A percentile compares a stretch with the other conserved stretches of the same genome.
These are phyloP conservation scores for Saccharomycopsis olivae DNA, from an alignment of 805 yeast genomes.

Conservation along the genomic window DNA sequence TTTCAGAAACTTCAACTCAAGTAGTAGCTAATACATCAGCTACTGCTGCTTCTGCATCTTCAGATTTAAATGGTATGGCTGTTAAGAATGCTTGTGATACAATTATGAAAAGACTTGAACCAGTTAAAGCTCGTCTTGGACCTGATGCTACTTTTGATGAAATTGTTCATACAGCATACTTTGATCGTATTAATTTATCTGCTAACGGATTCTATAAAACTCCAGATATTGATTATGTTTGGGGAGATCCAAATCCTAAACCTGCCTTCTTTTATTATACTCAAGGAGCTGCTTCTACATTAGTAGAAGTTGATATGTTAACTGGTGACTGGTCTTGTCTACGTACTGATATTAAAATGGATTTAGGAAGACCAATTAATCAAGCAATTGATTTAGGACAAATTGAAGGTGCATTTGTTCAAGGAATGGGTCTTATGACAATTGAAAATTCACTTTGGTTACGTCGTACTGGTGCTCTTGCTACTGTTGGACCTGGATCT, in stretches of 20 bases:
- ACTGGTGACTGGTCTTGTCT: conserved; percentile 39
- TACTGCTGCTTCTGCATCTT: conserved; percentile 38
- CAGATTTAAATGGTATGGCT: conserved; percentile 40
- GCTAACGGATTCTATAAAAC: conserved; percentile 42
- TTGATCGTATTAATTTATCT: conserved; percentile 33
- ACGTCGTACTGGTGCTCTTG: conserved; percentile 29
- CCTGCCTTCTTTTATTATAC: conserved; percentile 39
- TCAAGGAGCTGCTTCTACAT: conserved; percentile 33
- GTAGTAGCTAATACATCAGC: conserved; percentile 38
- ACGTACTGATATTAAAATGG: conserved; percentile 36
- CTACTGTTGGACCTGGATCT: conserved; percentile 39
- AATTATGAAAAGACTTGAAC: conserved; percentile 31
- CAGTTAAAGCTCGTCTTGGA: conserved; percentile 28
- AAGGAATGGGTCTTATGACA: conserved; percentile 40
- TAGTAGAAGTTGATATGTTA: conserved; percentile 36
- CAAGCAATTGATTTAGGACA: conserved; percentile 41
- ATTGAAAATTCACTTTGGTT: conserved; percentile 39
- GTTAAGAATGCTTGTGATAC: too few species aligned
- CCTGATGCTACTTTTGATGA: conserved; percentile 31
- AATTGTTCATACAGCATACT: conserved; percentile 30
- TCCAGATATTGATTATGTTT: conserved; percentile 35
- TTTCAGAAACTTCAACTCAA: conserved; percentile 38
- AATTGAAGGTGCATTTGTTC: conserved; percentile 40
- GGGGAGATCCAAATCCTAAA: conserved; percentile 30
- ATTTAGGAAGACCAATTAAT: conserved; percentile 37